Evolutionary conservation across 2,329 filamentous ascomycete species (phyloP).

Genomic region (Fusarium sp.): DNA sequence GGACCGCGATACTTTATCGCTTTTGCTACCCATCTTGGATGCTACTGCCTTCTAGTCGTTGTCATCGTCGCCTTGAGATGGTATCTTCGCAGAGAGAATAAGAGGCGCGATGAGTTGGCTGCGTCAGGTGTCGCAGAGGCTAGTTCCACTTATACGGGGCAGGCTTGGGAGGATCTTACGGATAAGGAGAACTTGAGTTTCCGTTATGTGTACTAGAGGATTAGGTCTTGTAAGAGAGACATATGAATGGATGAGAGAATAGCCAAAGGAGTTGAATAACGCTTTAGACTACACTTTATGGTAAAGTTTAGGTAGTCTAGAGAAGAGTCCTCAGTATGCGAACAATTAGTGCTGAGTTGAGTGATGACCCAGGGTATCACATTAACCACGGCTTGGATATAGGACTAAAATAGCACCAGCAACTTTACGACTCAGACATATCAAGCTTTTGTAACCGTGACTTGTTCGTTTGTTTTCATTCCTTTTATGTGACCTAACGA

Average conservation of each 20-base stretch:
- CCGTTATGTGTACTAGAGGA: slow-evolving; percentile 59
- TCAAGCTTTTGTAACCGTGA: too few species aligned
- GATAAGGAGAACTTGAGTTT: slow-evolving; percentile 71
- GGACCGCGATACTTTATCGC: slow-evolving; percentile 74
- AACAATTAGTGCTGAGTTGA: too few species aligned
- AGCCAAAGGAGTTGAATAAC: too few species aligned
- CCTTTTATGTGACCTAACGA: too few species aligned
- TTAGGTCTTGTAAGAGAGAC: not conserved
- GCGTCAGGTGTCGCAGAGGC: slow-evolving; percentile 54
- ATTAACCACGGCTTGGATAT: not conserved
- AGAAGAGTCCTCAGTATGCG: too few species aligned
- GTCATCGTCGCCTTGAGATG: slow-evolving; percentile 68
- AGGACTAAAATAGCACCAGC: too few species aligned
- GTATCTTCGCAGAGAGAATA: slow-evolving; percentile 68
- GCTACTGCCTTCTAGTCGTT: slow-evolving; percentile 70
- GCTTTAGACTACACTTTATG: too few species aligned
- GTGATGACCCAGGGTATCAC: too few species aligned
- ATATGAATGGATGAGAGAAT: too few species aligned
- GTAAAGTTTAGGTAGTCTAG: too few species aligned
- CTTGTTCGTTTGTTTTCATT: too few species aligned
- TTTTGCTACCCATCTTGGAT: slow-evolving; percentile 75
- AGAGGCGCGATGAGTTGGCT: slow-evolving; percentile 62
- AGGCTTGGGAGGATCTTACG: slow-evolving; percentile 72
- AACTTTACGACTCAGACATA: too few species aligned
- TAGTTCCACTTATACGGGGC: slow-evolving; percentile 48